Conservation (phyloP, 768 basidiomycete genomes). For the Trametes cinnabarina region DNA sequence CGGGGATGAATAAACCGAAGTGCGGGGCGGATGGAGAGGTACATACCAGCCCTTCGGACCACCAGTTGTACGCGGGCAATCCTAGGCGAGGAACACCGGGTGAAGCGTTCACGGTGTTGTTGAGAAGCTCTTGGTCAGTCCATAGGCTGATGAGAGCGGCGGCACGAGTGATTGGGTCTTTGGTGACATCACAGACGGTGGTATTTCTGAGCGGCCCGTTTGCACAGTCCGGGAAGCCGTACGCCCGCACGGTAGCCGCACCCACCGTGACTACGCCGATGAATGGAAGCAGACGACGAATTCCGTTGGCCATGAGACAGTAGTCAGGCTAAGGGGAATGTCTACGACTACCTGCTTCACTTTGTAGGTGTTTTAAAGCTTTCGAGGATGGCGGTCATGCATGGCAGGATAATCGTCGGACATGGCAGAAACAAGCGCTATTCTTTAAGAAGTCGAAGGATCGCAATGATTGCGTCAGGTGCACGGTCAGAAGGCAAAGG, state of each 20-base stretch:
- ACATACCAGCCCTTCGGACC: slow-evolving; percentile 56
- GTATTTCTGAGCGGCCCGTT: slow-evolving; percentile 45
- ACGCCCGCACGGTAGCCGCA: background rate
- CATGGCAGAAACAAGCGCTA: background rate
- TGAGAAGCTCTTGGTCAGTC: slow-evolving; percentile 49
- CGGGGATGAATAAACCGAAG: background rate
- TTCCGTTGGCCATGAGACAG: slow-evolving; percentile 14
- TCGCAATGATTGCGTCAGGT: slow-evolving; percentile 4
- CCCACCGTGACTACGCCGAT: slow-evolving; percentile 3
- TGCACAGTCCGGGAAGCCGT: slow-evolving; percentile 48
- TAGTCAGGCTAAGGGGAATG: background rate
- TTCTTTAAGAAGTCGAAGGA: background rate
- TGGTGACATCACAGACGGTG: slow-evolving; percentile 46
- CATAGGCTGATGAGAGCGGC: slow-evolving; percentile 48
- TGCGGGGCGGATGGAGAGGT: background rate
- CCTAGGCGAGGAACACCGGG: slow-evolving; percentile 55
- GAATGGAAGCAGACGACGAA: slow-evolving; percentile 7
- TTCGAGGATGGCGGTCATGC: background rate
- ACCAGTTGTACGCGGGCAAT: slow-evolving; percentile 59
- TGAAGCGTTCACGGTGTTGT: slow-evolving; percentile 48
- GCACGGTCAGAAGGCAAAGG: slow-evolving; percentile 8
- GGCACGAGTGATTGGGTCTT: slow-evolving; percentile 46
- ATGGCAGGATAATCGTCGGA: slow-evolving; percentile 6
- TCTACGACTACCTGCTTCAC: background rate
- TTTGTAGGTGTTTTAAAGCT: background rate